phyloP scores from a whole-genome alignment of 306 rosid species.

The Hippophae rhamnoides region DNA sequence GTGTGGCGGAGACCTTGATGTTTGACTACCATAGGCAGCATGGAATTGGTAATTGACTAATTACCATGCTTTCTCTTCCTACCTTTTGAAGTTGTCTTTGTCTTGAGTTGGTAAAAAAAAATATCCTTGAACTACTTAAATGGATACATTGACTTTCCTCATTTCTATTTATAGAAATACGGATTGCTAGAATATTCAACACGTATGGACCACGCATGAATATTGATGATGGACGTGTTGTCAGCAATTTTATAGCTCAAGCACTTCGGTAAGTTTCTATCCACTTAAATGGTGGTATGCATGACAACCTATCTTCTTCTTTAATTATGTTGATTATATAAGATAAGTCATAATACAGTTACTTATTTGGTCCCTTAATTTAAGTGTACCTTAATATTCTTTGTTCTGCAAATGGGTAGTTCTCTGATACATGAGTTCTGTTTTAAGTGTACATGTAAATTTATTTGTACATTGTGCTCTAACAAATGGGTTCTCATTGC shows the following conservation, averaged over 20 bases:
- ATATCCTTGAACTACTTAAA: neutral
- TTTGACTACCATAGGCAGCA: slow-evolving; percentile 98
- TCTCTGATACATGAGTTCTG: neutral
- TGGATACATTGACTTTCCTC: slow-evolving; percentile 6
- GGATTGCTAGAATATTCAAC: slow-evolving; percentile 90
- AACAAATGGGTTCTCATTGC: slow-evolving; percentile 1
- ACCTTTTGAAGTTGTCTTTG: neutral
- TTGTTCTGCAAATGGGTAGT: neutral
- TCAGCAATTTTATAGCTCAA: slow-evolving; percentile 97
- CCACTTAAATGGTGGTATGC: slow-evolving; percentile 1
- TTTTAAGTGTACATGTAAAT: slow-evolving; percentile 7
- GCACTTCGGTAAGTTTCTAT: slow-evolving; percentile 61
- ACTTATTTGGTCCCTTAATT: neutral
- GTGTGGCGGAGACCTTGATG: slow-evolving; percentile 98
- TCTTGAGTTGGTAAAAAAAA: slow-evolving; percentile 2
- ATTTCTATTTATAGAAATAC: slow-evolving; percentile 46
- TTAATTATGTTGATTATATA: neutral
- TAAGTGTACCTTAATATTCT: neutral
- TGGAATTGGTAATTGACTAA: slow-evolving; percentile 49
- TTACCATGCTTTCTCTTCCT: neutral
- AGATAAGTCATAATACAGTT: neutral
- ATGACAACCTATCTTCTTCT: neutral
- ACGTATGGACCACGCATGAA: slow-evolving; percentile 99
- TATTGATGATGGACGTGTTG: slow-evolving; percentile 96
- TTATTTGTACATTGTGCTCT: slow-evolving; percentile 2